These are phyloP conservation scores for Alternaria infectoria DNA, from an alignment of 2,329 filamentous ascomycete species.

Conservation along the genomic window DNA sequence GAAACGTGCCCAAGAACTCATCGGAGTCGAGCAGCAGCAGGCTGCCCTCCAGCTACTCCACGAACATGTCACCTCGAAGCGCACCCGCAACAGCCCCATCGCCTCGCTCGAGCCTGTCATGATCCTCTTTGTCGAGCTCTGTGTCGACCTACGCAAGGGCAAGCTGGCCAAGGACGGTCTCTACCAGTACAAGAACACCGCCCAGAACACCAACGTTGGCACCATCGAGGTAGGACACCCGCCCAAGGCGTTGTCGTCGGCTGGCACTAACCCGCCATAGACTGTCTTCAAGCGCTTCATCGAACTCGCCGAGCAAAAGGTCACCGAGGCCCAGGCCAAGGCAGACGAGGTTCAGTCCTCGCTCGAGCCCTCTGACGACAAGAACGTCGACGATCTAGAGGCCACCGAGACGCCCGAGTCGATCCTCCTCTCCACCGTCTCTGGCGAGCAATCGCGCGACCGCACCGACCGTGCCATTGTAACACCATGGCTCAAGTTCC, in stretches of 20 bases:
- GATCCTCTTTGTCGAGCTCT: conserved; percentile 95
- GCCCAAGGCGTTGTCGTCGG: neutral
- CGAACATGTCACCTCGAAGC: conserved; percentile 98
- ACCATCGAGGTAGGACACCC: conserved; percentile 80
- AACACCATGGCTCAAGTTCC: conserved; percentile 98
- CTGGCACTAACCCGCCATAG: conserved; percentile 30
- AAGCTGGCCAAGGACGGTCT: conserved; percentile 98
- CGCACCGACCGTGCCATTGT: conserved; percentile 97
- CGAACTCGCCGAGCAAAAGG: conserved; percentile 93
- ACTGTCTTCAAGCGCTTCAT: conserved; percentile 97
- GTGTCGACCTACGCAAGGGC: conserved; percentile 96
- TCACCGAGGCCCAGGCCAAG: conserved; percentile 93
- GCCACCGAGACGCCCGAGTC: conserved; percentile 98
- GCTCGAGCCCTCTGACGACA: conserved; percentile 76
- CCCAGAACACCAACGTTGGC: conserved; percentile 96
- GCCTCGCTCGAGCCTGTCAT: conserved; percentile 96
- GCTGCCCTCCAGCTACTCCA: conserved; percentile 94
- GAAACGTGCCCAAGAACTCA: conserved; percentile 93
- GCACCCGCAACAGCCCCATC: conserved; percentile 96
- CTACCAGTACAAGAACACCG: conserved; percentile 99
- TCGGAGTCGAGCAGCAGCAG: conserved; percentile 91
- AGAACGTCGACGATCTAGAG: conserved; percentile 92
- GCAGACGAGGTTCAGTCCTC: conserved; percentile 92
- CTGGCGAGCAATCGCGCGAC: conserved; percentile 95
- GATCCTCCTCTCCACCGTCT: conserved; percentile 95